phyloP scores from a whole-genome alignment of 2,329 filamentous ascomycete species.

The Aspergillus fijiensis region DNA sequence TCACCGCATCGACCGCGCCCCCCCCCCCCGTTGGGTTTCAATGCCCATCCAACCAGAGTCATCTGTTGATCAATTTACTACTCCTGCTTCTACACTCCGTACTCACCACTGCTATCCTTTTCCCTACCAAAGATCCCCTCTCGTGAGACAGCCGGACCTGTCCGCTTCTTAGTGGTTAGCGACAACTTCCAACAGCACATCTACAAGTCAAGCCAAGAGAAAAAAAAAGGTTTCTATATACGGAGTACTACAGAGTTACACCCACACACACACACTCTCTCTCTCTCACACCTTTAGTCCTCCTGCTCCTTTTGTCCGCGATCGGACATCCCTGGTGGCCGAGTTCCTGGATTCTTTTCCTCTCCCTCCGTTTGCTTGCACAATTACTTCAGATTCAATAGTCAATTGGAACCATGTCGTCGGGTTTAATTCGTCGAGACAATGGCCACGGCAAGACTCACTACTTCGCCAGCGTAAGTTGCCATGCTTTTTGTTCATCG shows the following conservation, averaged over 20 bases:
- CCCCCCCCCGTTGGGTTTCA: constrained; percentile 12
- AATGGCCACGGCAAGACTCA: constrained; percentile 32
- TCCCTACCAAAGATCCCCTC: constrained; percentile 4
- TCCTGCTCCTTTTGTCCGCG: constrained; percentile 9
- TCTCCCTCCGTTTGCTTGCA: not conserved
- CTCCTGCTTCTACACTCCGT: constrained; percentile 2
- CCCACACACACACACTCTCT: not conserved
- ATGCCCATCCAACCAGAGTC: constrained; percentile 20
- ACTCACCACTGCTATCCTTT: not conserved
- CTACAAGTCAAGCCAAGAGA: not conserved
- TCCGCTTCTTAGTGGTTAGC: constrained; percentile 12
- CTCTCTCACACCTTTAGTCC: not conserved
- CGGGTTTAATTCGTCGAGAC: constrained; percentile 30
- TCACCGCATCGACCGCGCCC: constrained; percentile 24
- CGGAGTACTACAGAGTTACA: not conserved
- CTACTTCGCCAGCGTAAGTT: constrained; percentile 39
- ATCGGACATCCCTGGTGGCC: constrained; percentile 21
- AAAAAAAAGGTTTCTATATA: constrained; percentile 5
- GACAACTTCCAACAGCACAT: not conserved
- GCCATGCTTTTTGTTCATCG: not conserved
- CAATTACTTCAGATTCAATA: constrained; percentile 4
- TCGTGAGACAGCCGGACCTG: constrained; percentile 22
- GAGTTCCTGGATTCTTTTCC: constrained; percentile 13
- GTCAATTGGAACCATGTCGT: constrained; percentile 25
- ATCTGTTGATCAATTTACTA: constrained; percentile 11